Conservation (phyloP, 169 alveolate species). For the Plasmodium blacklocki region DNA sequence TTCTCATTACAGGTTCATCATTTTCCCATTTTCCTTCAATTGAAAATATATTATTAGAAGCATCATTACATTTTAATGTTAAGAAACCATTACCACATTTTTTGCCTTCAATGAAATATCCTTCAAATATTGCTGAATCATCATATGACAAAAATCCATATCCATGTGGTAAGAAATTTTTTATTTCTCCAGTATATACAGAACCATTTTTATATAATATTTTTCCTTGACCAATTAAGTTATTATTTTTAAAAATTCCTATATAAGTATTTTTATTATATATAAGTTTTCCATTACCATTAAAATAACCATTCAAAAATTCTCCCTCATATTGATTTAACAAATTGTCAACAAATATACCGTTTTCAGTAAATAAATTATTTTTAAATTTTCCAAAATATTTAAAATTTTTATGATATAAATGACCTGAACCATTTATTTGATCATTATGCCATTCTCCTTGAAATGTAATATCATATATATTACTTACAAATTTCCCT, state of each 20-base stretch:
- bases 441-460: slow-evolving; percentile 76
- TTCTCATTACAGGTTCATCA: slow-evolving; percentile 60
- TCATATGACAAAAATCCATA: slow-evolving; percentile 73
- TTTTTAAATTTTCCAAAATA: slow-evolving; percentile 74
- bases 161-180: slow-evolving; percentile 69
- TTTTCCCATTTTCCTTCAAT: slow-evolving; percentile 72
- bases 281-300: slow-evolving; percentile 76
- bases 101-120: slow-evolving; percentile 59
- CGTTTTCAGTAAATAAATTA: slow-evolving; percentile 52
- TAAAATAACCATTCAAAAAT: slow-evolving; percentile 63
- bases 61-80: slow-evolving; percentile 44
- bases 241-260: slow-evolving; percentile 68
- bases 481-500: slow-evolving; percentile 58
- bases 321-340: slow-evolving; percentile 76
- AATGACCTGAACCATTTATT: slow-evolving; percentile 75
- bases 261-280: slow-evolving; percentile 63
- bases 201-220: slow-evolving; percentile 54
- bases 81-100: slow-evolving; percentile 73
- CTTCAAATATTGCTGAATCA: slow-evolving; percentile 41
- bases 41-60: slow-evolving; percentile 14
- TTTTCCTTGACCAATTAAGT: slow-evolving; percentile 73
- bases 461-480: slow-evolving; percentile 45
- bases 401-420: slow-evolving; percentile 46
- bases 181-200: slow-evolving; percentile 69
- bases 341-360: slow-evolving; percentile 56